Evolutionary conservation across 2,329 filamentous ascomycete species (phyloP).

Genomic region (Allantophomopsis cytisporea): DNA sequence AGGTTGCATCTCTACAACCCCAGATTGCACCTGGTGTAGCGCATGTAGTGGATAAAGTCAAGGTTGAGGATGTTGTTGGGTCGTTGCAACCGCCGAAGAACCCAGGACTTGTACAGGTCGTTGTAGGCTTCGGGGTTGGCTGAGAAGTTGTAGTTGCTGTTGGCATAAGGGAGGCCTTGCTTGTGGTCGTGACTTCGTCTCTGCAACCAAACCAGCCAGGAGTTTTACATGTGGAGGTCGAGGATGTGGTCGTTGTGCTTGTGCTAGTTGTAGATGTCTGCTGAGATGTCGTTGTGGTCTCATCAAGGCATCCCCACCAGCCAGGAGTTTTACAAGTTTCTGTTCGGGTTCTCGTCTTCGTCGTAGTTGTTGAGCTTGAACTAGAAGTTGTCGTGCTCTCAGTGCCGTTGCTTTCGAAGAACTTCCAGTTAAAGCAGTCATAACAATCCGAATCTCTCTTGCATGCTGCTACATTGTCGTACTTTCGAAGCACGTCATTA

Average conservation of each 20-base stretch:
- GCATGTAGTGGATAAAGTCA: conserved; percentile 23
- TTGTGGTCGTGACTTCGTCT: conserved; percentile 30
- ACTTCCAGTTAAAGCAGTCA: conserved; percentile 90
- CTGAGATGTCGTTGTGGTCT: conserved; percentile 12
- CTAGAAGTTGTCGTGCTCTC: conserved; percentile 55
- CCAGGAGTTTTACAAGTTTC: conserved; percentile 83
- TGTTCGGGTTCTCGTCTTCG: conserved; percentile 57
- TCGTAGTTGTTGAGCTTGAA: conserved; percentile 39
- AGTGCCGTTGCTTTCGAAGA: conserved; percentile 83
- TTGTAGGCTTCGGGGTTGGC: conserved; percentile 13
- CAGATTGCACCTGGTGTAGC: conserved; percentile 42
- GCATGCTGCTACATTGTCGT: conserved; percentile 70
- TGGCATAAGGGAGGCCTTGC: conserved; percentile 16
- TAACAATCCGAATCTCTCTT: conserved; percentile 65
- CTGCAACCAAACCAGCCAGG: conserved; percentile 34
- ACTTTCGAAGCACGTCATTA: conserved; percentile 70
- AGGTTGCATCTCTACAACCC: conserved; percentile 33
- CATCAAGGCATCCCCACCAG: conserved; percentile 50
- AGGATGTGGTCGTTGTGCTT: conserved; percentile 18
- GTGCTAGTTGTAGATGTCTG: conserved; percentile 13
- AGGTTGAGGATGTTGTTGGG: conserved; percentile 19
- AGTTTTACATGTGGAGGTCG: conserved; percentile 24
- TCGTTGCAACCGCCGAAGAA: conserved; percentile 34
- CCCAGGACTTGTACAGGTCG: conserved; percentile 25
- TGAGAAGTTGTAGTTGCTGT: conserved; percentile 13